Conservation (phyloP, 441 rosid species). For the Gossypium gossypioides region DNA sequence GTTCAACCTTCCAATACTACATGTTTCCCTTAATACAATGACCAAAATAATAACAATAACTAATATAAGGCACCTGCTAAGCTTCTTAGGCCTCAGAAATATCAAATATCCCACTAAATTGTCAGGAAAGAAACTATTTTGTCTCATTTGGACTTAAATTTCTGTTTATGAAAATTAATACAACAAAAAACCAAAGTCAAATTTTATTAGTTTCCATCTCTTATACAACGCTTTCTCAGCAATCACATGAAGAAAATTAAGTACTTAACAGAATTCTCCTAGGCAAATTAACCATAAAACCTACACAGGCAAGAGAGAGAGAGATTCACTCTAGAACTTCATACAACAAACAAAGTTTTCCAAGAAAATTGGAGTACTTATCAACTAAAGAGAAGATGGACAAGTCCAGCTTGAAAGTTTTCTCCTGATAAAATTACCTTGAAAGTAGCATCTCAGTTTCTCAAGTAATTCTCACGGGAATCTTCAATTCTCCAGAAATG, state of each 20-base stretch:
- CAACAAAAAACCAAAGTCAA: neutral
- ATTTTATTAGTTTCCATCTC: neutral
- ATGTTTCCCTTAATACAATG: neutral
- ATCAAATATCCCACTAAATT: neutral
- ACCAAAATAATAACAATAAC: constrained; percentile 4
- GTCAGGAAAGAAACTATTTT: constrained; percentile 5
- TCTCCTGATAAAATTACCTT: constrained; percentile 13
- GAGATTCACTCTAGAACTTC: neutral
- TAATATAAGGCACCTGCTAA: neutral
- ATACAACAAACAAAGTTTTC: neutral
- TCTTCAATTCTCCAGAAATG: constrained; percentile 11
- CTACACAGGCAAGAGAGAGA: neutral
- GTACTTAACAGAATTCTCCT: neutral
- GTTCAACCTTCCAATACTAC: neutral
- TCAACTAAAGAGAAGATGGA: neutral
- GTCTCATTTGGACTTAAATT: neutral
- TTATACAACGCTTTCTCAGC: constrained; percentile 1
- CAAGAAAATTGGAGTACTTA: constrained; percentile 1
- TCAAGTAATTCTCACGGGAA: constrained; percentile 20
- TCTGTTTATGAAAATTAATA: neutral
- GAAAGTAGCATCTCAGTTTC: constrained; percentile 7
- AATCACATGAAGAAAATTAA: neutral
- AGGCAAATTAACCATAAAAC: neutral
- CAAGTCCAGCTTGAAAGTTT: neutral
- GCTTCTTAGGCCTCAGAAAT: constrained; percentile 6